Evolutionary conservation across 1,284 basidiomycete genomes (phyloP), one percentile per base, ranked within the genome.

Genomic region (Wallemia hederae): DNA sequence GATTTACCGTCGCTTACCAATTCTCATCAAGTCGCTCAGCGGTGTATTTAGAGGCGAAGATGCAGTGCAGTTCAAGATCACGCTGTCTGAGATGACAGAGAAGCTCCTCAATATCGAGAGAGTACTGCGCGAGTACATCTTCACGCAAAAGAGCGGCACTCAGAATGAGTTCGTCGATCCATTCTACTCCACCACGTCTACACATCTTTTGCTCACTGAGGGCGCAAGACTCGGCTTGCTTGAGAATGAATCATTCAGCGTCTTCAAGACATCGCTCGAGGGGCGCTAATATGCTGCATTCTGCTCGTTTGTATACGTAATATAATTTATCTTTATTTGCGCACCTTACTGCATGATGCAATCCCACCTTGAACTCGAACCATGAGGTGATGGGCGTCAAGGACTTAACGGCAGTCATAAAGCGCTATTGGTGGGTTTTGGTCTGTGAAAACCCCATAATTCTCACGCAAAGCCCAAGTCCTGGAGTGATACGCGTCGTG

Each of bases 61-160:
- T 17, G 69, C 72, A 24, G 78, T 75, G 19, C 74, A 79, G 58
- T 81, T 83, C 66, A 68, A 66, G 59, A 81, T 81, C 14, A 83
- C 84, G 1, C 68, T 84, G 28, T 76, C 80, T 25, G 80, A 81
- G 65, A 87, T 87, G 80, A 77, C 80, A 39, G 74, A 76, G 1
- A 75, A 75, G 17, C 68, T 89, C 62, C 76, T 83, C 59, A 71
- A 71, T 27, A 72, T 78, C 34, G 74, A 81, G 28, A 80, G 83
- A 64, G 76, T 75, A 62, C 72, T 77, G 59, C 60, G 63, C 22
- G 60, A 49, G 22, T 49, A 49, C n/a, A 49, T 49, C 5, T 11
- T 7, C 39, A 49, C 39, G 5, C 39, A 7, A n/a, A n/a, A n/a
- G n/a, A 3, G 39, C 11, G n/a, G 22, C 11, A 11, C 39, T 9